Evolutionary conservation across 192 early-diverging fungal genomes (phyloP).

Genomic region (Backusella sp.): DNA sequence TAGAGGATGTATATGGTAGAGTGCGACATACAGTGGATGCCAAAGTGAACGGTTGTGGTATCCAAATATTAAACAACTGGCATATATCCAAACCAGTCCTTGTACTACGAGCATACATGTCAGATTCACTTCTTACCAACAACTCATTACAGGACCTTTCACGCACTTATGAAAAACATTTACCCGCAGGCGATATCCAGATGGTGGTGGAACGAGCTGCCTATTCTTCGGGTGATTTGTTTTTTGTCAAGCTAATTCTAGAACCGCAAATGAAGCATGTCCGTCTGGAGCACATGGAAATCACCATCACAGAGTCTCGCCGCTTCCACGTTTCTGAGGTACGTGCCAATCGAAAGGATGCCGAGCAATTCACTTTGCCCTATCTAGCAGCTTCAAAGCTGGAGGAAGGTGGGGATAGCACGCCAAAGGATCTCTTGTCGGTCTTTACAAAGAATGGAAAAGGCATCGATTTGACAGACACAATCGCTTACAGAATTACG

Average conservation of each 20-base stretch:
- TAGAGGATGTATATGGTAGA: slow-evolving; percentile 24
- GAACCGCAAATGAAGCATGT: slow-evolving; percentile 25
- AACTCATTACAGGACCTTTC: slow-evolving; percentile 27
- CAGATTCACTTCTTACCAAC: slow-evolving; percentile 18
- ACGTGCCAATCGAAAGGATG: slow-evolving; percentile 10
- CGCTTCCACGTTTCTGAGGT: slow-evolving; percentile 16
- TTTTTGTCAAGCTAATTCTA: slow-evolving; percentile 11
- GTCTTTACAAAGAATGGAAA: slow-evolving; percentile 2
- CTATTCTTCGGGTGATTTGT: slow-evolving; percentile 27
- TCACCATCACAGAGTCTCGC: slow-evolving; percentile 14
- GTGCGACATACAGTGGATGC: slow-evolving; percentile 25
- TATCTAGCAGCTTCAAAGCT: slow-evolving; percentile 6
- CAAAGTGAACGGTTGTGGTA: background rate
- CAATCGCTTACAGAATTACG: slow-evolving; percentile 18
- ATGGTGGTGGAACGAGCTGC: slow-evolving; percentile 19
- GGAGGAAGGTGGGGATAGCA: background rate
- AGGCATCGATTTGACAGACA: slow-evolving; percentile 17
- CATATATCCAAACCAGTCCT: slow-evolving; percentile 20
- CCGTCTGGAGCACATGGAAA: slow-evolving; percentile 21
- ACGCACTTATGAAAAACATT: slow-evolving; percentile 25
- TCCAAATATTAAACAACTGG: slow-evolving; percentile 12
- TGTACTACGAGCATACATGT: slow-evolving; percentile 28
- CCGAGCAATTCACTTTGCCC: slow-evolving; percentile 8
- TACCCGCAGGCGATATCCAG: slow-evolving; percentile 8
- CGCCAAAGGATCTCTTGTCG: background rate